Base-by-base conservation (phyloP, 176 grass and related monocot genomes). In the Chrysopogon serrulatus region DNA sequence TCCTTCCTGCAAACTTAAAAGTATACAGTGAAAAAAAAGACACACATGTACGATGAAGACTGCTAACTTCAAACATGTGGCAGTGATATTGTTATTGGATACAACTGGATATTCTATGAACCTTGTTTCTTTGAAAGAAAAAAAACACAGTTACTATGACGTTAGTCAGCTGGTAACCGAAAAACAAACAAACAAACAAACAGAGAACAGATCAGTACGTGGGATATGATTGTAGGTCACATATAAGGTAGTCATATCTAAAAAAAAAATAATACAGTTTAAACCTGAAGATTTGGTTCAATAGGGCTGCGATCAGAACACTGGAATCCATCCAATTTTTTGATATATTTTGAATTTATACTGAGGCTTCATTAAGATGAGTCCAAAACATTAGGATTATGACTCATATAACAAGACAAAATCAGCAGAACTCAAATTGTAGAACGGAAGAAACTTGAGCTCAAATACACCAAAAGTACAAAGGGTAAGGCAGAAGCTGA, bases 1-100 rank as follows among this genome's bases (percentile, higher is more conserved):
- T 73, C 86, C 47, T 74, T 89, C 92, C 90, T 95, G 92, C 88
- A 97, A 92, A 83, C 86, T 92, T 86, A 57, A 34, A 92, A 86
- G 86, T 71, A 83, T 87, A 87, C 54, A 83, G 42, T 32, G 26
- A 60, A 1, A 26, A 33, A 77, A 85, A 79, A 72, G 62, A 77
- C 74, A 77, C 74, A 47, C 21, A 65, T 35, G 23, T 74, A 79
- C 73, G 32, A 86, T 79, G 75, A 85, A 59, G 70, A 84, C 65
- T 57, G 42, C 42, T 77, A 79, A 71, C 30, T 70, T 59, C 27
- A 67, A 77, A 71, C 54, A 10, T 66, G 39, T 75, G 80, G 8
- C 36, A 32, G n/a, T 49, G 4, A 26, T 53, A 49, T 42, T 47
- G 42, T 53, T 57, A 71, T 15, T 68, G 79, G 45, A 15, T 28